phyloP scores from a whole-genome alignment of 345 rosid genomes.

The Populus tremula region DNA sequence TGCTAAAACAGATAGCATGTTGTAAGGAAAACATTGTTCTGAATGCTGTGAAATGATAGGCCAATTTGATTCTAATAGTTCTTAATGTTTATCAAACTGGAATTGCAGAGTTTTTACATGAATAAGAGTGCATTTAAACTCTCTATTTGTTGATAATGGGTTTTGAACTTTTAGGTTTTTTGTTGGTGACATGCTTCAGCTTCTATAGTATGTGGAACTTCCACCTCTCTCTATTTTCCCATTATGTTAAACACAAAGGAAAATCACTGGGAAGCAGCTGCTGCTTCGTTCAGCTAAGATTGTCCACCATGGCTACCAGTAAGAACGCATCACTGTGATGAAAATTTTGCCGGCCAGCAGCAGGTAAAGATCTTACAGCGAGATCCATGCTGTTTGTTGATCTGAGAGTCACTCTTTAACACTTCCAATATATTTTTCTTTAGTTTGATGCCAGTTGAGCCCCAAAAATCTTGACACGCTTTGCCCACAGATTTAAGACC shows the following conservation, averaged over 20 bases:
- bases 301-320: neutral
- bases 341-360: neutral
- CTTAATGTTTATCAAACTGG: neutral
- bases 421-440: neutral
- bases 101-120: neutral
- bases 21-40: neutral
- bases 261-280: neutral
- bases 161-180: too few relatives aligned
- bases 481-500: too few relatives aligned
- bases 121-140: neutral
- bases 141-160: neutral
- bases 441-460: too few relatives aligned
- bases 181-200: neutral
- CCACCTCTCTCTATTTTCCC: neutral
- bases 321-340: neutral
- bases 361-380: neutral
- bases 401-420: neutral
- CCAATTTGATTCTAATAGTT: neutral
- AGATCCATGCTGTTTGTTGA: neutral
- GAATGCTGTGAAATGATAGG: neutral
- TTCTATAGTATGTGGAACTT: neutral
- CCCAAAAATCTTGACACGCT: too few relatives aligned
- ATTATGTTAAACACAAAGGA: neutral
- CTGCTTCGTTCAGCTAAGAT: neutral
- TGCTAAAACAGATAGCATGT: slow-evolving; percentile 1